Conservation (phyloP, 1,284 basidiomycete species). For the Mycena citricolor region DNA sequence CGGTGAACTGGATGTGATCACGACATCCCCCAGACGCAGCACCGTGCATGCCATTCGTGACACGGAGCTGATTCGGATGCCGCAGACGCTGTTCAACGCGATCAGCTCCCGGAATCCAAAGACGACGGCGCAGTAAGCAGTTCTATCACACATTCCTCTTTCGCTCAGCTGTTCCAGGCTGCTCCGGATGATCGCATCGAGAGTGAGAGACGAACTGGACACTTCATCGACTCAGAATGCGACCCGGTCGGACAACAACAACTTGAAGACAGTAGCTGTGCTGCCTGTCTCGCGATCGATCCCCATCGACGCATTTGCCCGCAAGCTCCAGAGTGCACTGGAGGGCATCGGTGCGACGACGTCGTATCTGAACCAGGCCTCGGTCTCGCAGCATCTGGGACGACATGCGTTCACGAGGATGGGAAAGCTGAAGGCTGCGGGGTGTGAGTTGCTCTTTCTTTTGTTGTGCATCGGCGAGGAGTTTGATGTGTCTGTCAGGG, state of each 20-base stretch:
- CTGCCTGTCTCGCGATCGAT: constrained; percentile 80
- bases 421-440: constrained; percentile 88
- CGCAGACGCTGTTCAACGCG: constrained; percentile 96
- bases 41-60: constrained; percentile 98
- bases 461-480: constrained; percentile 40
- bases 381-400: constrained; percentile 86
- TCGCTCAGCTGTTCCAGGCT: constrained; percentile 45
- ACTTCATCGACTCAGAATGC: constrained; percentile 48
- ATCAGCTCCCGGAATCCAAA: constrained; percentile 95
- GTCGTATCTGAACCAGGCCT: constrained; percentile 88
- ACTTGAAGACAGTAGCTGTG: constrained; percentile 91
- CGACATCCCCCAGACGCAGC: constrained; percentile 81
- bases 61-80: constrained; percentile 97
- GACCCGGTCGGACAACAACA: constrained; percentile 80
- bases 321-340: constrained; percentile 83
- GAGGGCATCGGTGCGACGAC: constrained; percentile 89
- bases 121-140: constrained; percentile 86
- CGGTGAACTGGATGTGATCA: constrained; percentile 97
- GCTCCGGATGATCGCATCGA: constrained; percentile 88
- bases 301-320: constrained; percentile 85
- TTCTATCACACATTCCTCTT: constrained; percentile 73
- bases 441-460: constrained; percentile 22
- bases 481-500: constrained; percentile 76
- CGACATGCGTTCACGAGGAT: constrained; percentile 91
- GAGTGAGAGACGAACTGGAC: constrained; percentile 84